Base-by-base conservation (phyloP, 2,329 filamentous ascomycete species). In the Penicillium glabrum region DNA sequence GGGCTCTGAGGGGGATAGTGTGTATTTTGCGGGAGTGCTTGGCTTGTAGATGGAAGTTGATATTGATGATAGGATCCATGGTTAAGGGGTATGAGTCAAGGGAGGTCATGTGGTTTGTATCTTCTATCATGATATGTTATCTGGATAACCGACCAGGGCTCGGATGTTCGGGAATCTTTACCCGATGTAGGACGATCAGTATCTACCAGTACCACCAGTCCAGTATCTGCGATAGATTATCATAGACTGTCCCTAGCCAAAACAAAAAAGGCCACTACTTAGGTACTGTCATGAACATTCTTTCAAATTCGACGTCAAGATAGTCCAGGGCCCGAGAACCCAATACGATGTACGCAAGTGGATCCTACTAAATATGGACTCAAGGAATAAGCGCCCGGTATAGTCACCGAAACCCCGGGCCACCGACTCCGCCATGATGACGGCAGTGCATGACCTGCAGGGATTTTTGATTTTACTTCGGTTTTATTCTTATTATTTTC, bases 1-100 rank as follows among this genome's bases (percentile, higher is more conserved):
- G 29, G 29, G 29, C 29, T 13, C 58, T 65, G 53, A 39, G 56
- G 45, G 59, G 62, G 27, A 51, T 67, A 44, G 59, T 66, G 45
- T 37, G 29, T 35, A 53, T 59, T 8, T 43, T 66, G 37, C 50
- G 48, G 24, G 61, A 61, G 62, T 60, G 46, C 55, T 65, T 45
- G 46, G 26, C 19, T 44, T 49, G 53, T 51, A 51, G 48, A 51
- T 43, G 1, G 14, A 19, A 46, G 16, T 29, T 46, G 44, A 46
- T 19, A 4, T 37, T 37, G 35, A 19, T 19, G 35, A 19, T 39
- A 23, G 26, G 14, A 10, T 46, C 39, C 39, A 23, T 41, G 39
- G 39, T 41, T 41, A 21, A 23, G 31, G 31, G 31, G 11, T 41
- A 41, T 41, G 39, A 41, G 39, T 41, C 39, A 41, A 41, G 19